These are phyloP conservation scores for Zea mays DNA, from an alignment of 176 grass and related monocot genomes.

Conservation along the genomic window DNA sequence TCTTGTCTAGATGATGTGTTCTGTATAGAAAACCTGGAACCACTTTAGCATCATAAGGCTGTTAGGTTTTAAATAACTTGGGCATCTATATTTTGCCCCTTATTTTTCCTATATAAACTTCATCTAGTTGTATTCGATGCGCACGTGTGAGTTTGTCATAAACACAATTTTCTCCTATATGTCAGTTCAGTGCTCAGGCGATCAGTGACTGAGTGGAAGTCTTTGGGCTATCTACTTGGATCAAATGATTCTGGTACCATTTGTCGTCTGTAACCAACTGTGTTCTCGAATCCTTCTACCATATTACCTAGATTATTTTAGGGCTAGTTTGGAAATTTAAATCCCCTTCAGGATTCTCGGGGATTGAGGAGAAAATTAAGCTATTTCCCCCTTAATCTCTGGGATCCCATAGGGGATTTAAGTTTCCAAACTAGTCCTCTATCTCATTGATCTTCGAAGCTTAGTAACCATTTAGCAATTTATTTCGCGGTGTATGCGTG, in stretches of 20 bases:
- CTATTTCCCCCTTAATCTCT: too few species aligned
- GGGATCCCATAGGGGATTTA: too few species aligned
- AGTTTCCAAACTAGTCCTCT: neutral
- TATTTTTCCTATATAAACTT: conserved; percentile 23
- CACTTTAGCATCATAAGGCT: conserved; percentile 35
- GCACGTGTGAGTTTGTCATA: conserved; percentile 12
- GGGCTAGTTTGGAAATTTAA: too few species aligned
- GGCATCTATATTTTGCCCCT: neutral
- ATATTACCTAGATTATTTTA: neutral
- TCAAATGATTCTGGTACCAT: conserved; percentile 37
- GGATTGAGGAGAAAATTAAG: neutral
- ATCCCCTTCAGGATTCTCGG: too few species aligned
- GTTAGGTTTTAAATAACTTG: conserved; percentile 37
- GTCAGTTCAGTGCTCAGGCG: neutral
- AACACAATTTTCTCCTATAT: conserved; percentile 2
- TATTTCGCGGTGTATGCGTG: neutral
- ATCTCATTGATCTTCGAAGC: neutral
- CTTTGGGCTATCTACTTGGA: conserved; percentile 15
- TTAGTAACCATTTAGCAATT: neutral
- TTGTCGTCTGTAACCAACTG: conserved; percentile 45
- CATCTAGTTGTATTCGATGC: conserved; percentile 30
- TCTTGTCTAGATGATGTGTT: conserved; percentile 34
- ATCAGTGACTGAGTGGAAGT: conserved; percentile 7
- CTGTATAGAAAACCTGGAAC: conserved; percentile 52
- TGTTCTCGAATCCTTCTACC: conserved; percentile 37